These are phyloP conservation scores for Syzygium aromaticum DNA, from an alignment of 345 rosid species.

Conservation along the genomic window DNA sequence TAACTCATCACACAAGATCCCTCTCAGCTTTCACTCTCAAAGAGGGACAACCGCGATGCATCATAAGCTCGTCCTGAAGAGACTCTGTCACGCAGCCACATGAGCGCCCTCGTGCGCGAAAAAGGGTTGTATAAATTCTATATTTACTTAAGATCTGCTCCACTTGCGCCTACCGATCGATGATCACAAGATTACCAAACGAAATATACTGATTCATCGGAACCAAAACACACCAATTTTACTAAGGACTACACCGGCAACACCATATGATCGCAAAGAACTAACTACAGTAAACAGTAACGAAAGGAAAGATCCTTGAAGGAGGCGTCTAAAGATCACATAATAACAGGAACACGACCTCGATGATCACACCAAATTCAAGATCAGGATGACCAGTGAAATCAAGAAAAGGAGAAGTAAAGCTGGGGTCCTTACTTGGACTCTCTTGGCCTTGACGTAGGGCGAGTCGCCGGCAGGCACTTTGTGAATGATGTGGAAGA, in stretches of 20 bases:
- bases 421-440: conserved; percentile 41
- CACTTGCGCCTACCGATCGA: neutral
- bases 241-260: neutral
- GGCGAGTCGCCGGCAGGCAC: conserved; percentile 84
- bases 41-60: neutral
- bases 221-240: neutral
- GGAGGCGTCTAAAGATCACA: neutral
- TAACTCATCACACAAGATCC: neutral
- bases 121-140: neutral
- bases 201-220: neutral
- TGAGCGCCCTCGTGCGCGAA: neutral
- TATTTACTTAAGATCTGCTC: neutral
- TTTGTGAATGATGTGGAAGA: conserved; percentile 61
- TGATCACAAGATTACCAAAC: neutral
- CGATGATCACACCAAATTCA: neutral
- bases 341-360: fast-evolving
- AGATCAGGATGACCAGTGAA: neutral
- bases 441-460: conserved; percentile 79
- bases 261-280: neutral
- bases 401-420: neutral
- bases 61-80: neutral
- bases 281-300: neutral
- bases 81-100: neutral
- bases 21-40: neutral
- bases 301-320: neutral